phyloP scores from a whole-genome alignment of 768 basidiomycete genomes.

The Rhizopogon rudus region DNA sequence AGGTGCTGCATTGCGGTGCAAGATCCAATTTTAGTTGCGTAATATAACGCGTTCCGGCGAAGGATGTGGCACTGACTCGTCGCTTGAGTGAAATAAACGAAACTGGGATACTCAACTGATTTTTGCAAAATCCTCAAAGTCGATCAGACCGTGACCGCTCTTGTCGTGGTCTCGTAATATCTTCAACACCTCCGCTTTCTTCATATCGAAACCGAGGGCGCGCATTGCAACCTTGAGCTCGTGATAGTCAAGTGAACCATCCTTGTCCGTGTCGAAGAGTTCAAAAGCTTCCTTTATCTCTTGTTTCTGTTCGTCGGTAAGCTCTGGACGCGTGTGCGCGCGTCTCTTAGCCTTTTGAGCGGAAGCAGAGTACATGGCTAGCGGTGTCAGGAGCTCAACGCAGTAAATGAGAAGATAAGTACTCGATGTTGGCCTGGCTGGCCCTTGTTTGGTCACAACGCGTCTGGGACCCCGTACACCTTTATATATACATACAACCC shows the following conservation, averaged over 20 bases:
- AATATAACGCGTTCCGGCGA: background rate
- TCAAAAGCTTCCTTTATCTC: conserved; percentile 99
- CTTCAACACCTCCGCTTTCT: conserved; percentile 97
- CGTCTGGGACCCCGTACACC: conserved; percentile 24
- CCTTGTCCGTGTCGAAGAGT: conserved; percentile 98
- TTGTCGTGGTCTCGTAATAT: conserved; percentile 89
- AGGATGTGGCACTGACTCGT: background rate
- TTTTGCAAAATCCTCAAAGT: conserved; percentile 89
- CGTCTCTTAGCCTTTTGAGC: conserved; percentile 72
- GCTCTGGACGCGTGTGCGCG: conserved; percentile 73
- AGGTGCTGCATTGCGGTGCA: background rate
- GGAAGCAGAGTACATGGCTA: conserved; percentile 51
- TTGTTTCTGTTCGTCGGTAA: conserved; percentile 85
- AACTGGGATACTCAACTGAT: conserved; percentile 62
- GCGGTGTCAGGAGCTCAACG: background rate
- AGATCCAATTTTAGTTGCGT: background rate
- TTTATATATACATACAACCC: background rate
- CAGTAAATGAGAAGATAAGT: background rate
- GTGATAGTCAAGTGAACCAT: conserved; percentile 94
- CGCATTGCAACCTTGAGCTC: conserved; percentile 99
- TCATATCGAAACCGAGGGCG: conserved; percentile 94
- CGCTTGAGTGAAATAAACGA: background rate
- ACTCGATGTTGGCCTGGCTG: background rate
- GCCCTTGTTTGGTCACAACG: conserved; percentile 13
- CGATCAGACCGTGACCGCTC: conserved; percentile 78